phyloP scores from a whole-genome alignment of 495 filamentous ascomycete genomes.

The Talaromyces adpressus region DNA sequence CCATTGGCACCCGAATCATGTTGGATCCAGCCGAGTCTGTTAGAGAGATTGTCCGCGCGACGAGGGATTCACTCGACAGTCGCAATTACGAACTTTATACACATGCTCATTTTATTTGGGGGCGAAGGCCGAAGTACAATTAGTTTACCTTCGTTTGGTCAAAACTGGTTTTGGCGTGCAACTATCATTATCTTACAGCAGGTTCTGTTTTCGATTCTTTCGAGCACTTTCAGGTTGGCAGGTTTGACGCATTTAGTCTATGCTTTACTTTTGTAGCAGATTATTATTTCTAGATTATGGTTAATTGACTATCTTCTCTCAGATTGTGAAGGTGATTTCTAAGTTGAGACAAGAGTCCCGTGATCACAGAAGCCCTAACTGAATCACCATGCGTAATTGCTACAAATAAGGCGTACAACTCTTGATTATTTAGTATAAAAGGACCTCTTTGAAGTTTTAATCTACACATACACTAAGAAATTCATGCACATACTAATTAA shows the following conservation, averaged over 20 bases:
- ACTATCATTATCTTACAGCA: neutral
- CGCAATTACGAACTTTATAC: conserved; percentile 34
- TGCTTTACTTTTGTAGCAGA: neutral
- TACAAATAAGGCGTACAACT: too few relatives aligned
- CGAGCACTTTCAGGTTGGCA: neutral
- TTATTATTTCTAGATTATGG: neutral
- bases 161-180: neutral
- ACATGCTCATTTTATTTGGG: conserved; percentile 33
- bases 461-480: neutral
- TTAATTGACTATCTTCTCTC: neutral
- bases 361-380: neutral
- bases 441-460: too few relatives aligned
- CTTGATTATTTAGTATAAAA: too few relatives aligned
- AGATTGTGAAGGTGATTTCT: neutral
- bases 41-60: conserved; percentile 27
- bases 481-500: neutral
- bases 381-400: too few relatives aligned
- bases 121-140: conserved; percentile 21
- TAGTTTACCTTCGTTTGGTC: neutral
- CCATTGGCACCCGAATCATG: conserved; percentile 12
- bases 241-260: neutral
- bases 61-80: conserved; percentile 26
- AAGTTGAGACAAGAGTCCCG: neutral
- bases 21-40: conserved; percentile 44
- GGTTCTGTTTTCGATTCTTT: neutral